These are phyloP conservation scores for Bromus sterilis DNA, from an alignment of 176 grass and related monocot genomes.

Conservation along the genomic window DNA sequence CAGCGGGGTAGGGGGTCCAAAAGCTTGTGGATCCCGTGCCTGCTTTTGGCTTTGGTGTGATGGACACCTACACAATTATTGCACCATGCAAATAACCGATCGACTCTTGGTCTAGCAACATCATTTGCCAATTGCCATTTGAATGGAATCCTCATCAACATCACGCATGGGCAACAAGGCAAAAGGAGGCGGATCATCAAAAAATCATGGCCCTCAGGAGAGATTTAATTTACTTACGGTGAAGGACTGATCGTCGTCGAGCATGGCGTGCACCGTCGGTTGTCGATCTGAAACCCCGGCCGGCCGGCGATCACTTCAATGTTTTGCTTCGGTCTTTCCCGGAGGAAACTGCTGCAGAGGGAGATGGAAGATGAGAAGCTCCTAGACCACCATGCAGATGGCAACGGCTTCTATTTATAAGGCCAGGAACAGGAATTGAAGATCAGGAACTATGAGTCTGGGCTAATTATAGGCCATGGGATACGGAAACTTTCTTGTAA, in stretches of 20 bases:
- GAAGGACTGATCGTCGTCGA: conserved; percentile 17
- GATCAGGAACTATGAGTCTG: conserved; percentile 8
- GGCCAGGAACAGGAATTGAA: conserved; percentile 8
- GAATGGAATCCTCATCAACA: conserved; percentile 25
- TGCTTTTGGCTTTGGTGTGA: conserved; percentile 42
- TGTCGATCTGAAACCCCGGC: not conserved
- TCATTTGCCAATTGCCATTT: not conserved
- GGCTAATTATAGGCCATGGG: conserved; percentile 39
- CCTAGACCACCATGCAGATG: conserved; percentile 11
- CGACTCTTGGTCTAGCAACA: conserved; percentile 15
- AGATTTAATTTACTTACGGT: not conserved
- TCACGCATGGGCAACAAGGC: conserved; percentile 3
- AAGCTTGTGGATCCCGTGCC: conserved; percentile 28
- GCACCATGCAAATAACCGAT: not conserved
- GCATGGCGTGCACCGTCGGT: conserved; percentile 20
- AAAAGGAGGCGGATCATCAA: not conserved
- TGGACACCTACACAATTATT: conserved; percentile 33
- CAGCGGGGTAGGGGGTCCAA: conserved; percentile 31
- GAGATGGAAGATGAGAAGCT: not conserved
- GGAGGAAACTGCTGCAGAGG: not conserved
- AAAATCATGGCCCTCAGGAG: conserved; percentile 22
- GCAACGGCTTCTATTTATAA: conserved; percentile 48
- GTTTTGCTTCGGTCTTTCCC: not conserved
- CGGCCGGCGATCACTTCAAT: not conserved
- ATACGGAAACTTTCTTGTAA: conserved; percentile 17